These are phyloP conservation scores for Ilex asprella DNA, from an alignment of 257 asterid species.

Conservation along the genomic window DNA sequence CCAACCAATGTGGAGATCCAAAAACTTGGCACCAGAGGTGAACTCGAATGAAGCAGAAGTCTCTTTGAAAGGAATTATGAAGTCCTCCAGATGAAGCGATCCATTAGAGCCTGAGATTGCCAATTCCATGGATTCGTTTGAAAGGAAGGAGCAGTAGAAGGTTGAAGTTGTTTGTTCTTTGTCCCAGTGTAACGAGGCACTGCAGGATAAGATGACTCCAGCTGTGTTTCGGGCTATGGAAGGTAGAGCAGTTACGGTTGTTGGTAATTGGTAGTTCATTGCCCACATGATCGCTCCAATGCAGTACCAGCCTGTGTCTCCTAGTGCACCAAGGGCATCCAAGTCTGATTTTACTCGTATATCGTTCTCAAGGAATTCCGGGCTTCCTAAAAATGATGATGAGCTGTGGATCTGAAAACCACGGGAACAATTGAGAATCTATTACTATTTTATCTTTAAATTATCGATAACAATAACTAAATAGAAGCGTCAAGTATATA, in stretches of 20 bases:
- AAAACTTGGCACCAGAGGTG: conserved; percentile 54
- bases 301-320: conserved; percentile 88
- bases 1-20: conserved; percentile 68
- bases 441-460: no score
- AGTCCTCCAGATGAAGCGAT: conserved; percentile 43
- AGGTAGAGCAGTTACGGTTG: conserved; percentile 57
- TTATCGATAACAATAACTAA: no score
- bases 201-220: conserved; percentile 60
- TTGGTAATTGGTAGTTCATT: conserved; percentile 58
- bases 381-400: conserved; percentile 37
- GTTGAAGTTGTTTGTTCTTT: conserved; percentile 50
- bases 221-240: conserved; percentile 34
- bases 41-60: conserved; percentile 37
- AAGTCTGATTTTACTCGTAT: conserved; percentile 64
- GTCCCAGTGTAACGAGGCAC: conserved; percentile 59
- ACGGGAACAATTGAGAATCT: neutral
- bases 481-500: no score
- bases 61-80: conserved; percentile 49
- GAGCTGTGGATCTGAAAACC: conserved; percentile 57
- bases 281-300: conserved; percentile 65
- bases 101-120: conserved; percentile 47
- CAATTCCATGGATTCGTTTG: conserved; percentile 59
- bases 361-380: conserved; percentile 42
- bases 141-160: conserved; percentile 49
- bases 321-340: conserved; percentile 70